A percentile compares a stretch with the other conserved stretches of the same genome.
Conservation (phyloP, 148 eudicot genomes). For the Hydrangea macrophylla region DNA sequence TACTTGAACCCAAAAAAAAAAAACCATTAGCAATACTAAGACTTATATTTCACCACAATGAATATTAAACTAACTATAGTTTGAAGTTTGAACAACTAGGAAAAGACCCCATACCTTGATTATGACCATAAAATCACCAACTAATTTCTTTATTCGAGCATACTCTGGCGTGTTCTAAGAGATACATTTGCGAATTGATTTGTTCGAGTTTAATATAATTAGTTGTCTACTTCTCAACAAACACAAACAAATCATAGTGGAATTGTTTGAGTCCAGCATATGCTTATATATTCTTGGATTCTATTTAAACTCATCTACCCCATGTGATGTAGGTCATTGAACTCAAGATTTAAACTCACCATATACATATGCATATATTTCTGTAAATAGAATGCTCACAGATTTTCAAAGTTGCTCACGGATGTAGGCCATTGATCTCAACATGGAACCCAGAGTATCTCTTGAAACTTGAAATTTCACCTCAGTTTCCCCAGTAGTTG, state of each 20-base stretch:
- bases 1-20: no score
- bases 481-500: slow-evolving; percentile 55
- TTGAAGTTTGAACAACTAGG: no score
- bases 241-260: neutral
- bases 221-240: neutral
- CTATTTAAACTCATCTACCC: neutral
- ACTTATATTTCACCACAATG: no score
- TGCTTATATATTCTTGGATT: neutral
- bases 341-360: neutral
- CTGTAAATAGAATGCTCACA: slow-evolving; percentile 15
- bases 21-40: no score
- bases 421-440: slow-evolving; percentile 53
- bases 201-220: neutral
- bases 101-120: neutral
- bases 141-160: neutral
- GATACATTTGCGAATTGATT: no score
- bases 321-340: neutral
- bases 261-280: neutral
- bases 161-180: neutral
- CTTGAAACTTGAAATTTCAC: slow-evolving; percentile 60
- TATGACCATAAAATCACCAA: neutral
- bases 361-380: no score
- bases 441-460: slow-evolving; percentile 54
- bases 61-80: no score
- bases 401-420: slow-evolving; percentile 42